Evolutionary conservation across 139 green algal genomes (phyloP), one percentile per base, ranked within the genome.

Genomic region (Chlorella sp.): DNA sequence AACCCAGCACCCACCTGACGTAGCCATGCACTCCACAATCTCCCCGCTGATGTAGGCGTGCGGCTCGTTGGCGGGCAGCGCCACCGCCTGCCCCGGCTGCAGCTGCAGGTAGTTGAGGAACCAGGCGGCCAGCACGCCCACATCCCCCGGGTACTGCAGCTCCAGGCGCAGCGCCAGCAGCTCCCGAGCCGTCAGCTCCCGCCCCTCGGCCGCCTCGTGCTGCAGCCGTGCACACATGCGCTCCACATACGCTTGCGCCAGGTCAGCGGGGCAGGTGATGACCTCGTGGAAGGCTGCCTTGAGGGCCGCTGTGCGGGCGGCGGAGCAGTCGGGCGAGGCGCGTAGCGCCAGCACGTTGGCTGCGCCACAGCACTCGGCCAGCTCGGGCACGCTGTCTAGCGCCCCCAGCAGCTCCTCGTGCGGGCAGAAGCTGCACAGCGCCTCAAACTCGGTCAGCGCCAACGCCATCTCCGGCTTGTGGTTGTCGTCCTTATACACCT

Each of bases 381-480:
- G 85, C 91, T 97, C 95, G 12, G 95, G 95, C 32, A 89, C 90
- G 21, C 34, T 32, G 16, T 92, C 66, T 75, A 97, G 89, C 61
- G 90, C 89, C 1, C 86, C 68, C 75, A 89, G 83, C 14, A 99
- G 91, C 85, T 98, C 92, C 1, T 87, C 85, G 14, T 91, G 89
- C 32, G 83, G 42, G 19, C 93, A 94, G 90, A 99, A 99, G 75
- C 95, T 94, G 94, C 97, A 99, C 80, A 99, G 94, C 26, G 98
- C 97, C 91, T 98, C 95, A 92, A 99, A 99, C 34, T 94, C 92
- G 48, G 92, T 94, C 36, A 99, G 85, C 7, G 98, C 98, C 61
- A 99, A 91, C 24, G 97, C 96, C 97, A 99, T 99, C 93, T 99
- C 98, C 30, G 98, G 98, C 92, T 99, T 99, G 94, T 99, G 98